These are phyloP conservation scores for Phlyctochytrium arcticum DNA, from an alignment of 192 early-diverging fungal species.

Conservation along the genomic window DNA sequence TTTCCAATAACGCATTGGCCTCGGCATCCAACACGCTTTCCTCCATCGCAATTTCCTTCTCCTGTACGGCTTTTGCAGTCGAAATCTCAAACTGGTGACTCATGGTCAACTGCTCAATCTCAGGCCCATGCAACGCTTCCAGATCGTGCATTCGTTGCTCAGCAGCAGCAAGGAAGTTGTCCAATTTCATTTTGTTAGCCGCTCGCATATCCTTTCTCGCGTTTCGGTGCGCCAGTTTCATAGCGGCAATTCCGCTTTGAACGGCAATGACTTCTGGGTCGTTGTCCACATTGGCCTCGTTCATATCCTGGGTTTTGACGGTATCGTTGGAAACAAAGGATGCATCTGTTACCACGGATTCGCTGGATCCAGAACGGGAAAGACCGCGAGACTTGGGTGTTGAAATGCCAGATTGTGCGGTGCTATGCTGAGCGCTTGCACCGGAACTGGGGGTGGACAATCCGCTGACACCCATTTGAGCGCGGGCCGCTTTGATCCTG, in stretches of 20 bases:
- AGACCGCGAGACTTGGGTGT: conserved; percentile 11
- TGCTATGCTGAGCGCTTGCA: conserved; percentile 4
- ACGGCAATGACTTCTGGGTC: conserved; percentile 4
- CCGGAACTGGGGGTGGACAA: too few relatives aligned
- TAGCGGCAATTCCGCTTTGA: not conserved
- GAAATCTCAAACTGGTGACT: conserved; percentile 22
- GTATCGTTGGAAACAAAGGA: conserved; percentile 8
- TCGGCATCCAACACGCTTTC: conserved; percentile 34
- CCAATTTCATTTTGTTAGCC: conserved; percentile 1
- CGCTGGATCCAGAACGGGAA: conserved; percentile 4
- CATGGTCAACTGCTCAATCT: conserved; percentile 17
- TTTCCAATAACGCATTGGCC: conserved; percentile 30
- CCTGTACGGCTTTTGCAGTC: conserved; percentile 18
- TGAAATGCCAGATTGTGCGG: not conserved
- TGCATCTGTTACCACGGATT: conserved; percentile 4
- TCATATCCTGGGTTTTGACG: not conserved
- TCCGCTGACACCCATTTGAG: too few relatives aligned
- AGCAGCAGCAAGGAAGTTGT: not conserved
- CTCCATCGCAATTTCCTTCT: conserved; percentile 42
- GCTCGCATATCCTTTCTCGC: conserved; percentile 2
- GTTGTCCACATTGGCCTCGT: conserved; percentile 5
- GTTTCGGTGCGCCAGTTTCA: not conserved
- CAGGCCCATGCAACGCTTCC: conserved; percentile 5
- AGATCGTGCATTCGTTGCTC: not conserved
- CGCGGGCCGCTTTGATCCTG: too few relatives aligned